phyloP scores from a whole-genome alignment of 257 asterid species.

The Nyctanthes arbortristis region DNA sequence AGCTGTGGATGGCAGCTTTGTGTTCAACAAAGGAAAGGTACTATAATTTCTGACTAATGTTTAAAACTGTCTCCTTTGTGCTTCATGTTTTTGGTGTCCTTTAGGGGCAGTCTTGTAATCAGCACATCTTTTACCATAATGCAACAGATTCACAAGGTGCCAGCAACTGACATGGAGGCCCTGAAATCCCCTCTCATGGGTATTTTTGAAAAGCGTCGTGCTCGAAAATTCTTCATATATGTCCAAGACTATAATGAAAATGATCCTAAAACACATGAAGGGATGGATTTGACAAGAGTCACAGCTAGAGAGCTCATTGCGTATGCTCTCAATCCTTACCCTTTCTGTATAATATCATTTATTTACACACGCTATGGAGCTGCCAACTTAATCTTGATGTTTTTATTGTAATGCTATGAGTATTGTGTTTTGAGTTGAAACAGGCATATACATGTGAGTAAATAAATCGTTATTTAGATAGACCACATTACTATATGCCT shows the following conservation, averaged over 20 bases:
- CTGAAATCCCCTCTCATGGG: conserved; percentile 68
- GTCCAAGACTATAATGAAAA: conserved; percentile 74
- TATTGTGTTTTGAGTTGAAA: no score
- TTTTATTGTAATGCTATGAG: no score
- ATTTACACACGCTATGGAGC: no score
- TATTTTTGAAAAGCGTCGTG: conserved; percentile 64
- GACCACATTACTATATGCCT: no score
- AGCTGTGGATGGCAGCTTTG: conserved; percentile 69
- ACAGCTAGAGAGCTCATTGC: conserved; percentile 78
- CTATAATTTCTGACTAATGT: no score
- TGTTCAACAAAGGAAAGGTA: conserved; percentile 61
- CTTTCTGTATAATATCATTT: conserved; percentile 16
- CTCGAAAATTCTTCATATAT: no score
- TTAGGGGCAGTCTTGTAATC: not conserved
- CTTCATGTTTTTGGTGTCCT: not conserved
- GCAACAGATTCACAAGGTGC: conserved; percentile 57
- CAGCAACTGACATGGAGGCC: conserved; percentile 60
- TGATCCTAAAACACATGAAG: conserved; percentile 84
- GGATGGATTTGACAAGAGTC: conserved; percentile 86
- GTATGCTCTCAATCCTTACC: conserved; percentile 39
- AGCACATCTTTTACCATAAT: not conserved
- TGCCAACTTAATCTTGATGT: no score
- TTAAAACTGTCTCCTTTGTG: conserved; percentile 2
- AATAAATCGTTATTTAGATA: no score
- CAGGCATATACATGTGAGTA: no score